phyloP scores from a whole-genome alignment of 805 yeast species.

The Yamadazyma akitaensis region DNA sequence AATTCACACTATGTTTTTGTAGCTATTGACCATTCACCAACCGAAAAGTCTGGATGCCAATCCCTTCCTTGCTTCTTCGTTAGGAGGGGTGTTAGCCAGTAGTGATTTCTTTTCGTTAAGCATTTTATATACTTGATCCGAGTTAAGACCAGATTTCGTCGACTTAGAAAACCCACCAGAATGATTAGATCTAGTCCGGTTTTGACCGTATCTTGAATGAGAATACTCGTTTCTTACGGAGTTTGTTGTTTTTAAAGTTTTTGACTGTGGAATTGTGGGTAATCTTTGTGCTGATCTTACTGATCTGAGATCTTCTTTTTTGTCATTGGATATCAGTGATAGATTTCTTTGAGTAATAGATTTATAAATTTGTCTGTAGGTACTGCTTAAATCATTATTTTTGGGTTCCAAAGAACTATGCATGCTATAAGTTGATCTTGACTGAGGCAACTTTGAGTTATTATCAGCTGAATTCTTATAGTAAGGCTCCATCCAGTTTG shows the following conservation, averaged over 20 bases:
- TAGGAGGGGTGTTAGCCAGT: not conserved
- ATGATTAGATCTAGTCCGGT: not conserved
- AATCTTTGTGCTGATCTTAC: constrained; percentile 13
- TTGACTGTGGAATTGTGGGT: constrained; percentile 16
- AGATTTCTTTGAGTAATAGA: constrained; percentile 34
- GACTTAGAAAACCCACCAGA: not conserved
- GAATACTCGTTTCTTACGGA: constrained; percentile 5
- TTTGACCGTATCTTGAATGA: not conserved
- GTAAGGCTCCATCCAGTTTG: constrained; percentile 53
- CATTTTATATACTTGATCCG: constrained; percentile 13
- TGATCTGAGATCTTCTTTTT: constrained; percentile 12
- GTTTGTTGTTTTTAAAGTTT: constrained; percentile 4
- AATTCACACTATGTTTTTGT: not conserved
- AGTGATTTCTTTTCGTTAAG: constrained; percentile 7
- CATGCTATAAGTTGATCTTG: constrained; percentile 25
- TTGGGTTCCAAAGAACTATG: constrained; percentile 12
- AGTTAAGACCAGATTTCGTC: constrained; percentile 2
- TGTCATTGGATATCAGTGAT: constrained; percentile 14
- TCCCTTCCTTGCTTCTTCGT: constrained; percentile 12
- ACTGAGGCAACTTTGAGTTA: constrained; percentile 9
- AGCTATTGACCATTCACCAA: constrained; percentile 22
- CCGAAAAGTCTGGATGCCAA: constrained; percentile 35
- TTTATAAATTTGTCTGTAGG: constrained; percentile 34
- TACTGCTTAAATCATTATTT: constrained; percentile 23
- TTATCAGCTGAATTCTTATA: not conserved